phyloP scores from a whole-genome alignment of 2,329 filamentous ascomycete genomes.

The Penicillium sp. region DNA sequence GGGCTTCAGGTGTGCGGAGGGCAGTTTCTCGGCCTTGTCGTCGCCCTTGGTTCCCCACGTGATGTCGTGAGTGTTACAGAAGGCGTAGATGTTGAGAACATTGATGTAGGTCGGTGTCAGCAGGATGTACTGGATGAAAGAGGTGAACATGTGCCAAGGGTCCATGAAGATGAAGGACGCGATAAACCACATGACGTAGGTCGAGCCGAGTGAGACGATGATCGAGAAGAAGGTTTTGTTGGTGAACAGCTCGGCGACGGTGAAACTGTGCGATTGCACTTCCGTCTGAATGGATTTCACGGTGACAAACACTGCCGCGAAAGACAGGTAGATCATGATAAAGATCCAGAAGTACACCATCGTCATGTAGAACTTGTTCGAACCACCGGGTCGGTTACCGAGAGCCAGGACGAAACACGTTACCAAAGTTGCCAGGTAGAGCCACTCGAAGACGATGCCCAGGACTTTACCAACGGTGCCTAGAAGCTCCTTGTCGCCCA shows the following conservation, averaged over 20 bases:
- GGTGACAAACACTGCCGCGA: constrained; percentile 91
- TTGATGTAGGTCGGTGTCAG: constrained; percentile 97
- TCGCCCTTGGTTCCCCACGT: constrained; percentile 98
- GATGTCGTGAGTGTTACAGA: constrained; percentile 97
- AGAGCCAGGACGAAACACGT: constrained; percentile 94
- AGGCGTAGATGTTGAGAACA: constrained; percentile 97
- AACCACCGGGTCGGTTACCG: constrained; percentile 91
- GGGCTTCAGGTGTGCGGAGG: constrained; percentile 83
- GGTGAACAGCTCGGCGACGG: constrained; percentile 70
- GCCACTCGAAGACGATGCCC: constrained; percentile 90
- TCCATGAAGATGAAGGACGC: constrained; percentile 94
- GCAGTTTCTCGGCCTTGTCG: constrained; percentile 88
- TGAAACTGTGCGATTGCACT: constrained; percentile 62
- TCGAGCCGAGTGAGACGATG: constrained; percentile 87
- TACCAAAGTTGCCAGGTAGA: constrained; percentile 86
- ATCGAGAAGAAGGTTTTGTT: constrained; percentile 90
- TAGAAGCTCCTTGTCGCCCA: constrained; percentile 68
- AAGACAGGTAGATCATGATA: constrained; percentile 93
- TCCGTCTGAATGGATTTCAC: constrained; percentile 79
- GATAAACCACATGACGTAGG: constrained; percentile 89
- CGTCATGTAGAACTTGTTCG: constrained; percentile 87
- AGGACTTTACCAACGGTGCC: constrained; percentile 76
- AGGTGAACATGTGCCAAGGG: constrained; percentile 99
- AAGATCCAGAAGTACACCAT: constrained; percentile 99
- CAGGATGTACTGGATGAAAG: constrained; percentile 87